Conservation (phyloP, 2,329 filamentous ascomycete species). For the Talaromyces pinophilus region DNA sequence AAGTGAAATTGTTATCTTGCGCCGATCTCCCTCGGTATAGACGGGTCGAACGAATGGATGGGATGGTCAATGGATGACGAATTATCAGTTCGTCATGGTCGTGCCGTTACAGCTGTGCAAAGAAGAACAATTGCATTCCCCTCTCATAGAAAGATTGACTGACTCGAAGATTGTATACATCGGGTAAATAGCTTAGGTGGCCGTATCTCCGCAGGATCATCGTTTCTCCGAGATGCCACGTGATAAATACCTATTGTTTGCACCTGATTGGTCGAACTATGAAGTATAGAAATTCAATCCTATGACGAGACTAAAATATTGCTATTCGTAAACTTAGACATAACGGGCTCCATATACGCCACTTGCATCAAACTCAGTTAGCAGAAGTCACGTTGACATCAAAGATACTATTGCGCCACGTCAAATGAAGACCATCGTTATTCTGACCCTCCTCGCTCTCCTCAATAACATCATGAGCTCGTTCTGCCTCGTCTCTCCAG, state of each 20-base stretch:
- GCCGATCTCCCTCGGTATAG: not conserved
- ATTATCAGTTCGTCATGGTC: not conserved
- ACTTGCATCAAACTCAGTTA: not conserved
- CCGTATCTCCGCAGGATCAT: conserved; percentile 23
- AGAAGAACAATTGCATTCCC: not conserved
- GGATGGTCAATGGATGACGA: not conserved
- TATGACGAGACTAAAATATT: not conserved
- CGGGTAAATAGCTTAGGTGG: conserved; percentile 21
- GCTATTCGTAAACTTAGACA: not conserved
- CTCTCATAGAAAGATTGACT: not conserved
- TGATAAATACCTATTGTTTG: not conserved
- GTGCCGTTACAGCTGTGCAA: not conserved
- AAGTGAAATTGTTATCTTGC: not conserved
- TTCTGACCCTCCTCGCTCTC: conserved; percentile 57
- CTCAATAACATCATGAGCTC: conserved; percentile 70
- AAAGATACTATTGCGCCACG: conserved; percentile 81
- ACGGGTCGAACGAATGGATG: not conserved
- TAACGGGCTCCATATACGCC: not conserved
- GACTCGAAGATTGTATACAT: not conserved
- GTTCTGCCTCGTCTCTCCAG: conserved; percentile 76
- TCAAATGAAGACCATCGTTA: conserved; percentile 50
- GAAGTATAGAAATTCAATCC: not conserved
- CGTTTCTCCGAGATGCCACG: conserved; percentile 13
- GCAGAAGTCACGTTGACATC: conserved; percentile 39
- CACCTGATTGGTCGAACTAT: not conserved